Evolutionary conservation across 1,284 basidiomycete species (phyloP).

Genomic region (Irpex rosettiformis): DNA sequence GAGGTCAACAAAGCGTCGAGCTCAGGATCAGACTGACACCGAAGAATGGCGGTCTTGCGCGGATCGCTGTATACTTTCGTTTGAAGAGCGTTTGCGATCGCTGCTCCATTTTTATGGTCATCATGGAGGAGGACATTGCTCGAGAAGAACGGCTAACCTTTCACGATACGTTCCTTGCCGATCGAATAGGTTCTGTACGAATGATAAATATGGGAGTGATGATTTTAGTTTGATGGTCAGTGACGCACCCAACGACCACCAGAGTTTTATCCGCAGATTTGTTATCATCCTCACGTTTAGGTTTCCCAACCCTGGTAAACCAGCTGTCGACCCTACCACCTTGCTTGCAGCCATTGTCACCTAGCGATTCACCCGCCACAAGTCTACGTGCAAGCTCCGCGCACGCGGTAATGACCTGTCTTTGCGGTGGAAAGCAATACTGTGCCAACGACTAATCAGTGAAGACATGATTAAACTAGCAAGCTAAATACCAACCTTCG

Average conservation of each 20-base stretch:
- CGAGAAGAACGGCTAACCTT: conserved; percentile 49
- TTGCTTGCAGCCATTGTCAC: conserved; percentile 17
- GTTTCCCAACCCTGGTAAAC: conserved; percentile 25
- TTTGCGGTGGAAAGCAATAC: conserved; percentile 95
- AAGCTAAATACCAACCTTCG: conserved; percentile 50
- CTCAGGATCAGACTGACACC: conserved; percentile 81
- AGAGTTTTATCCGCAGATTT: conserved; percentile 39
- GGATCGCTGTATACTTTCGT: conserved; percentile 91
- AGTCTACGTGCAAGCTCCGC: conserved; percentile 74
- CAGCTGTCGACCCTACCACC: conserved; percentile 27
- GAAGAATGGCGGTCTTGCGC: conserved; percentile 77
- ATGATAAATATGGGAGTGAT: conserved; percentile 2
- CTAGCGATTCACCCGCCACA: conserved; percentile 34
- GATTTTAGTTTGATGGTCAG: too few species aligned
- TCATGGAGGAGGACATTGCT: neutral
- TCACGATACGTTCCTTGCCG: conserved; percentile 95
- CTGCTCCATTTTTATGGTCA: conserved; percentile 35
- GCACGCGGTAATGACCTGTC: conserved; percentile 89
- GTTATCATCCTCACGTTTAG: conserved; percentile 16
- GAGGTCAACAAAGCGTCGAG: conserved; percentile 76
- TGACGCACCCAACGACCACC: conserved; percentile 81
- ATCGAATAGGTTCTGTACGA: conserved; percentile 84
- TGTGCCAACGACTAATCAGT: conserved; percentile 26
- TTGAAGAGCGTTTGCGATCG: conserved; percentile 78
- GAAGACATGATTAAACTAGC: neutral